A percentile compares a stretch with the other conserved stretches of the same genome.
Evolutionary conservation across 441 rosid genomes (phyloP).

Genomic region (Geranium incanum): DNA sequence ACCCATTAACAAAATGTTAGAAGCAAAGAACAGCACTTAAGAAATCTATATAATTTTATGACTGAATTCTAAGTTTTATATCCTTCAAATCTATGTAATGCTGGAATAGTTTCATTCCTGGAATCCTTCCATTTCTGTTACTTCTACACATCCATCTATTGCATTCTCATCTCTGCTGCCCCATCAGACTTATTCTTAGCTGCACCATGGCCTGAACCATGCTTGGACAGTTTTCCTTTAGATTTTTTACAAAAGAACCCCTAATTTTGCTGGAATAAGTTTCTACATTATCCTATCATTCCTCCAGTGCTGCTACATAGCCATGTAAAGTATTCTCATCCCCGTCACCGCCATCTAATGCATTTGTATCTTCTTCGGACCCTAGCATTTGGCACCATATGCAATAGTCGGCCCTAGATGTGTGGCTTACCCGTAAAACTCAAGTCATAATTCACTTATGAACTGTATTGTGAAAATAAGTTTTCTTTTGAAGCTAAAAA

Average conservation of each 20-base stretch:
- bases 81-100: no score
- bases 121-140: neutral
- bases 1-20: conserved; percentile 27
- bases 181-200: neutral
- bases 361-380: neutral
- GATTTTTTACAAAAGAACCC: neutral
- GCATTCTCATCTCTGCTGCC: neutral
- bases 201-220: neutral
- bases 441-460: neutral
- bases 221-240: neutral
- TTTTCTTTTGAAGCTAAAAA: neutral
- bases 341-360: neutral
- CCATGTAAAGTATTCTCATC: neutral
- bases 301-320: neutral
- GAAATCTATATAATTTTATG: neutral
- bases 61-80: neutral
- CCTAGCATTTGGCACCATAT: neutral
- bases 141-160: neutral
- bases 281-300: neutral
- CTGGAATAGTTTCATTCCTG: neutral
- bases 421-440: neutral
- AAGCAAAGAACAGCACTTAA: neutral
- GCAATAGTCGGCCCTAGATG: neutral
- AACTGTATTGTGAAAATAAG: neutral
- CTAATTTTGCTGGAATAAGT: neutral